These are phyloP conservation scores for Trypanosoma mega DNA, from an alignment of 208 protist species.

Conservation along the genomic window DNA sequence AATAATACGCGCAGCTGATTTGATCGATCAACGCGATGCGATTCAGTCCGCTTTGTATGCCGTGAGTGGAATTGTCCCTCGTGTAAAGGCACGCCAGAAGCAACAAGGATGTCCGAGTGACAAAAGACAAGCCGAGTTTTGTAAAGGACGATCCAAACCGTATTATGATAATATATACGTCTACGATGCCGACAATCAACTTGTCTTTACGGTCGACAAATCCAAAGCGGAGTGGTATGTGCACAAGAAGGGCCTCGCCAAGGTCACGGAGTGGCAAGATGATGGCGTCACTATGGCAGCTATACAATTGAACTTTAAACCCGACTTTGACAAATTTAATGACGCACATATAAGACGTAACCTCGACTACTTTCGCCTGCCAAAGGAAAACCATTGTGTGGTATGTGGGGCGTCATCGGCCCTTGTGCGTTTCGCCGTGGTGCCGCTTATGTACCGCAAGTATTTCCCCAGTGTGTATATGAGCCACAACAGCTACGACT, in stretches of 20 bases:
- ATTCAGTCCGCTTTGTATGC: not conserved
- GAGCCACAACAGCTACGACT: conserved; percentile 75
- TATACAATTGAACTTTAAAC: conserved; percentile 58
- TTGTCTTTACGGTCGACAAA: conserved; percentile 58
- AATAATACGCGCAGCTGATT: conserved; percentile 14
- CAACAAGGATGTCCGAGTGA: not conserved
- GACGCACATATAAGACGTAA: conserved; percentile 62
- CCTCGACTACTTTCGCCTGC: conserved; percentile 58
- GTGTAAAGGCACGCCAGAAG: not conserved
- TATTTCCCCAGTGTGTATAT: conserved; percentile 75
- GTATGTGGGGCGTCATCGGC: conserved; percentile 38
- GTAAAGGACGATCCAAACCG: conserved; percentile 39
- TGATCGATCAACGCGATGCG: not conserved
- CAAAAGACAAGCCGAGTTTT: conserved; percentile 11
- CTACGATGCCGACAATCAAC: conserved; percentile 36
- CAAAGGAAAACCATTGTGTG: conserved; percentile 65
- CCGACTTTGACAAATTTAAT: conserved; percentile 52
- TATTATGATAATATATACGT: conserved; percentile 75
- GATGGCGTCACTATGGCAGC: conserved; percentile 22
- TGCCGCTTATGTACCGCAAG: conserved; percentile 59
- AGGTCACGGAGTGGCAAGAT: conserved; percentile 41
- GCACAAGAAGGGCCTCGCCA: conserved; percentile 52
- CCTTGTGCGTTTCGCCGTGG: conserved; percentile 57
- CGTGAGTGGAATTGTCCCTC: not conserved
- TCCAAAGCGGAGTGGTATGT: conserved; percentile 65